phyloP scores from a whole-genome alignment of 495 filamentous ascomycete genomes.

The Aspergillus wentii region DNA sequence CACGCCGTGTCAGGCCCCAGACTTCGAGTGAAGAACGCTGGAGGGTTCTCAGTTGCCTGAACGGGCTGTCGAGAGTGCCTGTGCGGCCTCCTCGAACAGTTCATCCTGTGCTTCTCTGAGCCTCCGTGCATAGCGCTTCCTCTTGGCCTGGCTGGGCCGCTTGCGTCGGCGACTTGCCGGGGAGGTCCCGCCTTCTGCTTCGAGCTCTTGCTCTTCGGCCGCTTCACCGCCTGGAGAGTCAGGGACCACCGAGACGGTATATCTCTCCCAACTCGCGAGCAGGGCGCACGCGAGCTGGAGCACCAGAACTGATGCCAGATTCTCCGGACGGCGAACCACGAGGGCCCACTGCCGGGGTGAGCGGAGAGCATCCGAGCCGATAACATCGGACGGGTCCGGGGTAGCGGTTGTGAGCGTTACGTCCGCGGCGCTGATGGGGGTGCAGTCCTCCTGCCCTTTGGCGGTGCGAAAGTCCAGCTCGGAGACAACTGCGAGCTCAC shows the following conservation, averaged over 20 bases:
- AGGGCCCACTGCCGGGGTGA: constrained; percentile 4
- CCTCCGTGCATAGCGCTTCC: neutral
- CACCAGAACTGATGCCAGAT: neutral
- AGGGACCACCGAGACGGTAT: too few relatives aligned
- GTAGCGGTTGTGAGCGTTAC: too few relatives aligned
- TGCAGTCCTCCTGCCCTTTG: neutral
- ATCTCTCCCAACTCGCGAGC: too few relatives aligned
- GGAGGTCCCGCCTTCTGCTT: neutral
- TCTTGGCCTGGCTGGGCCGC: constrained; percentile 6
- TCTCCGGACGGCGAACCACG: neutral
- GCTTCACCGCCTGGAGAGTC: too few relatives aligned
- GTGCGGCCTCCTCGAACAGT: too few relatives aligned
- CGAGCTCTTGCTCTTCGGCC: neutral
- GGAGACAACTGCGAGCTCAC: neutral
- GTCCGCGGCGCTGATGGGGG: constrained; percentile 1
- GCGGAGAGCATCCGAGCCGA: too few relatives aligned
- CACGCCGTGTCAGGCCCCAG: too few relatives aligned
- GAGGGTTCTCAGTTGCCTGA: too few relatives aligned
- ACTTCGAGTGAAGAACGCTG: too few relatives aligned
- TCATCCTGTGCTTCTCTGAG: too few relatives aligned
- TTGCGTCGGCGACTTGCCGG: neutral
- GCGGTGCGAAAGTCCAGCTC: neutral
- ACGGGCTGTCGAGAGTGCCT: too few relatives aligned
- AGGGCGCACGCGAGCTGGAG: constrained; percentile 1
- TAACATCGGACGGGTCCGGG: too few relatives aligned